phyloP scores from a whole-genome alignment of 306 rosid species.

The Herpetospermum pedunculosum region DNA sequence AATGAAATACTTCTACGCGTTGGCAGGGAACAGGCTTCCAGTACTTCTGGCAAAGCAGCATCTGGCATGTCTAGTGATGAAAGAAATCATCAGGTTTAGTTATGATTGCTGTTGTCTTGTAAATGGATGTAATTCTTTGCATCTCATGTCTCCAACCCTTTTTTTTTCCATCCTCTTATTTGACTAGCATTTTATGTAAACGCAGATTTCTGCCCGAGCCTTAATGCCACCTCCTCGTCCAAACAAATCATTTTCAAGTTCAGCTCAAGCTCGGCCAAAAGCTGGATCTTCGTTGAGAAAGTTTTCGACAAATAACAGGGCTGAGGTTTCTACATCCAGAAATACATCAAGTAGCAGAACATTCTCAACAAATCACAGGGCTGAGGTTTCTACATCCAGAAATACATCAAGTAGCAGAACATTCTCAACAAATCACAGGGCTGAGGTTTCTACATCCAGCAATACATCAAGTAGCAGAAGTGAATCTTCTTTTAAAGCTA shows the following conservation, averaged over 20 bases:
- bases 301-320: conserved; percentile 34
- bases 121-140: background rate
- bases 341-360: too few species aligned
- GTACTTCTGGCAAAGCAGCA: conserved; percentile 94
- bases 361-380: conserved; percentile 22
- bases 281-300: conserved; percentile 71
- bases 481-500: conserved; percentile 40
- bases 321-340: conserved; percentile 47
- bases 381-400: conserved; percentile 49
- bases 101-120: conserved; percentile 7
- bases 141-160: background rate
- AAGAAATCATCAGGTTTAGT: conserved; percentile 75
- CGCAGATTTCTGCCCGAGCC: conserved; percentile 86
- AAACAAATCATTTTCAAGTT: conserved; percentile 29
- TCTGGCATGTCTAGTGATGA: conserved; percentile 99
- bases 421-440: conserved; percentile 22
- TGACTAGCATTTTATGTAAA: conserved; percentile 34
- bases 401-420: conserved; percentile 59
- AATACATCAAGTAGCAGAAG: conserved; percentile 61
- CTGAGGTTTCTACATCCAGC: conserved; percentile 49
- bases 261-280: conserved; percentile 30
- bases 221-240: conserved; percentile 97
- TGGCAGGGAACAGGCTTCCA: conserved; percentile 93
- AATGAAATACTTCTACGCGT: conserved; percentile 10
- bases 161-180: background rate